These are phyloP conservation scores for Umbelopsis ramanniana DNA, from an alignment of 192 early-diverging fungal species.

Conservation along the genomic window DNA sequence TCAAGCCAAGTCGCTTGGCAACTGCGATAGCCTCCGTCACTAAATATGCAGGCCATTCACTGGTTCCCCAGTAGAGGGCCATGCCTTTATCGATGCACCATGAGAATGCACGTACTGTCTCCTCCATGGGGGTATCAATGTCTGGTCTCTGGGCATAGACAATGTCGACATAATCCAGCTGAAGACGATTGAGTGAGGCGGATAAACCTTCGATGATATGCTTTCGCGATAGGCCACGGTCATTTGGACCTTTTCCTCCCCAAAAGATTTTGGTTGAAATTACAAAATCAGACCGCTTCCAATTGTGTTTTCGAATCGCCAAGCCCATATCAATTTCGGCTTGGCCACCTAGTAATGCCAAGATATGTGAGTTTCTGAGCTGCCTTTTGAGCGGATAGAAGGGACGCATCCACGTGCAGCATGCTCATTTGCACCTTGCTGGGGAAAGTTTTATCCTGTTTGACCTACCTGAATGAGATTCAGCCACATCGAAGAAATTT, in stretches of 20 bases:
- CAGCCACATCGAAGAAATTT: conserved; percentile 81
- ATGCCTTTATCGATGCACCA: conserved; percentile 77
- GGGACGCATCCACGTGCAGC: neutral
- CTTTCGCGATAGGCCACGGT: conserved; percentile 82
- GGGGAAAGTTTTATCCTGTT: conserved; percentile 6
- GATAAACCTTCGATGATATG: conserved; percentile 82
- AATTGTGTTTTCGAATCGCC: conserved; percentile 74
- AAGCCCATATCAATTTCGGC: conserved; percentile 78
- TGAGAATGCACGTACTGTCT: conserved; percentile 86
- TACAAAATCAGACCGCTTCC: conserved; percentile 70
- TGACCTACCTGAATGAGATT: conserved; percentile 47
- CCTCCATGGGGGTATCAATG: conserved; percentile 75
- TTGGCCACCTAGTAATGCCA: conserved; percentile 51
- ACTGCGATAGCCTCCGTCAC: conserved; percentile 75
- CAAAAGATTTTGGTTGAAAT: conserved; percentile 82
- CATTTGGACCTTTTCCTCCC: conserved; percentile 78
- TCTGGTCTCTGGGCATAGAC: conserved; percentile 82
- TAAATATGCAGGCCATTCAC: conserved; percentile 82
- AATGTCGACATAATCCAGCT: conserved; percentile 77
- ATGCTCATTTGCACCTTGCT: neutral
- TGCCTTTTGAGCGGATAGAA: neutral
- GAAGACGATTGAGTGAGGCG: conserved; percentile 71
- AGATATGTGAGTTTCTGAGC: neutral
- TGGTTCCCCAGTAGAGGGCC: conserved; percentile 86
- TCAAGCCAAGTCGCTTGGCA: conserved; percentile 69